phyloP scores from a whole-genome alignment of 192 early-diverging fungal genomes.

The Dissophora globulifera region DNA sequence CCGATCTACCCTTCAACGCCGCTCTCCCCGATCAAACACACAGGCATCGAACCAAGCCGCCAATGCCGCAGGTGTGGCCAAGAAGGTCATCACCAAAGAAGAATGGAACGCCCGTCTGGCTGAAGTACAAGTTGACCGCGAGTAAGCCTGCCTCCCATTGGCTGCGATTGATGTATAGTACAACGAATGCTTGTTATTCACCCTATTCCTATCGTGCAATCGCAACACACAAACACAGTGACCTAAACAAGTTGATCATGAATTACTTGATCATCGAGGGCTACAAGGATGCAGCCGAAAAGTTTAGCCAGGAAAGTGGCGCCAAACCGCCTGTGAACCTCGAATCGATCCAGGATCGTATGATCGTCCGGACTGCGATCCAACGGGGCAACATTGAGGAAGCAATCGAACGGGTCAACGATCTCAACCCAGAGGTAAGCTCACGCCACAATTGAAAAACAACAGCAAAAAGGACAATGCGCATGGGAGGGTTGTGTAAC shows the following conservation, averaged over 20 bases:
- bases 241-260: slow-evolving; percentile 98
- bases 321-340: slow-evolving; percentile 84
- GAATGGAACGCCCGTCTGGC: slow-evolving; percentile 89
- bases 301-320: slow-evolving; percentile 91
- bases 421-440: slow-evolving; percentile 98
- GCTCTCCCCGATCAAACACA: slow-evolving; percentile 27
- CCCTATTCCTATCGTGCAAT: too few species aligned
- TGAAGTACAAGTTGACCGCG: slow-evolving; percentile 86
- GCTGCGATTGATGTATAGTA: too few species aligned
- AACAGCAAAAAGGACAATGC: too few species aligned
- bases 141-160: slow-evolving; percentile 64
- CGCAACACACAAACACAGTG: too few species aligned
- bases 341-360: slow-evolving; percentile 91
- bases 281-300: slow-evolving; percentile 98
- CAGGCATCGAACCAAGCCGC: slow-evolving; percentile 35
- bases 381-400: slow-evolving; percentile 89
- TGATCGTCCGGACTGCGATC: slow-evolving; percentile 93
- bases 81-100: slow-evolving; percentile 71
- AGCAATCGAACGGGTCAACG: slow-evolving; percentile 98
- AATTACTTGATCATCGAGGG: slow-evolving; percentile 99
- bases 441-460: too few species aligned
- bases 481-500: slow-evolving; percentile 14
- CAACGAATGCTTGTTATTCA: too few species aligned
- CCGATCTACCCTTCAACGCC: slow-evolving; percentile 19
- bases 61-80: slow-evolving; percentile 44